Base-by-base conservation (phyloP, 2,329 filamentous ascomycete genomes). In the Graphilbum sp. region DNA sequence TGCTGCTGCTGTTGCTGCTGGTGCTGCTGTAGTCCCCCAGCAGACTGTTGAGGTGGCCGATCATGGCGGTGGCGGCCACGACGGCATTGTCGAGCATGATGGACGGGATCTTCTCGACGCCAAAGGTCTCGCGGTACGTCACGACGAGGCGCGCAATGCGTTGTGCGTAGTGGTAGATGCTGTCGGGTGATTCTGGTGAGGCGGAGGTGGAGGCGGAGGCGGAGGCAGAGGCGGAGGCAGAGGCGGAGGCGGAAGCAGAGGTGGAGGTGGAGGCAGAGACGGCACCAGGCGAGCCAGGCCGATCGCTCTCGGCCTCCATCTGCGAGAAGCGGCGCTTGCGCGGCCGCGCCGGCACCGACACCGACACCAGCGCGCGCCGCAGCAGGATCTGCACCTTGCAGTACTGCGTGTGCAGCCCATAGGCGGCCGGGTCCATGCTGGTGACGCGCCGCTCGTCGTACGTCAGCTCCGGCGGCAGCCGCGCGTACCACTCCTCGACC, bases 1-100 rank as follows among this genome's bases (percentile, higher is more conserved):
- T n/a, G n/a, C n/a, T n/a, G n/a, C n/a, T n/a, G n/a, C n/a, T n/a
- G n/a, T n/a, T n/a, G n/a, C n/a, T n/a, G n/a, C n/a, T n/a, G n/a
- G n/a, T n/a, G n/a, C n/a, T n/a, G n/a, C n/a, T n/a, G n/a, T n/a
- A n/a, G n/a, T n/a, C n/a, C n/a, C n/a, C 37, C 10, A 23, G 2
- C 13, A 30, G 23, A 15, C 21, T 35, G 30, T 38, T 31, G 2
- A 39, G 24, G 11, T 39, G 36, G 5, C 31, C 27, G n/a, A 41
- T 39, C 40, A 41, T 38, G 16, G 25, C 36, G 3, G 40, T 39
- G 30, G 40, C 40, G 8, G 40, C 40, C 8, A 41, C 36, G 2
- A 41, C 40, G 5, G 40, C 18, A n/a, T 41, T 41, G 17, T 41
- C 40, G 4, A 41, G 37, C 40, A 41, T 38, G 30, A 41, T 41